These are phyloP conservation scores for Gossypium davidsonii DNA, from an alignment of 441 rosid genomes.

Conservation along the genomic window DNA sequence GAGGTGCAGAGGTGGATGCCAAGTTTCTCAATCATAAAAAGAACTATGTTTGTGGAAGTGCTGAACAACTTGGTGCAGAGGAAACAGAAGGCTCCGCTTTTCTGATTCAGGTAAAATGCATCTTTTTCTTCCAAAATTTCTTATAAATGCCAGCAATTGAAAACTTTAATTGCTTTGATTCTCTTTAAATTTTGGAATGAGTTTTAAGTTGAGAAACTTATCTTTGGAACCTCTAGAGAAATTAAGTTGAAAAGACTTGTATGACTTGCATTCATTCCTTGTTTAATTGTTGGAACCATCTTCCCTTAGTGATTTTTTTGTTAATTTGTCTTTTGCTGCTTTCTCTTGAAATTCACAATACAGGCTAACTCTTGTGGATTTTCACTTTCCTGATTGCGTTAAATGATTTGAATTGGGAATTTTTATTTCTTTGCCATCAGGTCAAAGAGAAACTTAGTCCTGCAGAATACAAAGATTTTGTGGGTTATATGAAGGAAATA, in stretches of 20 bases:
- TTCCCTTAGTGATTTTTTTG: neutral
- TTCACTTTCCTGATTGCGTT: neutral
- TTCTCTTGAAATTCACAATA: neutral
- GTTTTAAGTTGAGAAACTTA: neutral
- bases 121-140: slow-evolving; percentile 9
- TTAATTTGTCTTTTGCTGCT: neutral
- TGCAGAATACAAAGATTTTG: slow-evolving; percentile 73
- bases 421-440: slow-evolving; percentile 33
- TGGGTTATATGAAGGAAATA: slow-evolving; percentile 78
- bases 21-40: slow-evolving; percentile 19
- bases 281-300: neutral
- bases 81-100: slow-evolving; percentile 71
- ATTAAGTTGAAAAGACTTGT: neutral
- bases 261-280: neutral
- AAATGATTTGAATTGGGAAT: neutral
- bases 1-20: slow-evolving; percentile 13
- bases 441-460: slow-evolving; percentile 71
- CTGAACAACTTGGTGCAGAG: slow-evolving; percentile 34
- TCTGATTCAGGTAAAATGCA: slow-evolving; percentile 55
- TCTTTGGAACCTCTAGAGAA: neutral
- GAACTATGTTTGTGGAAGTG: slow-evolving; percentile 21
- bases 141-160: neutral
- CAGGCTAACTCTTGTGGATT: neutral
- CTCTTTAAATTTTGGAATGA: neutral
- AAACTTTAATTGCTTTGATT: neutral